These are phyloP conservation scores for Lenzites betulinus DNA, from an alignment of 768 basidiomycete genomes.

Conservation along the genomic window DNA sequence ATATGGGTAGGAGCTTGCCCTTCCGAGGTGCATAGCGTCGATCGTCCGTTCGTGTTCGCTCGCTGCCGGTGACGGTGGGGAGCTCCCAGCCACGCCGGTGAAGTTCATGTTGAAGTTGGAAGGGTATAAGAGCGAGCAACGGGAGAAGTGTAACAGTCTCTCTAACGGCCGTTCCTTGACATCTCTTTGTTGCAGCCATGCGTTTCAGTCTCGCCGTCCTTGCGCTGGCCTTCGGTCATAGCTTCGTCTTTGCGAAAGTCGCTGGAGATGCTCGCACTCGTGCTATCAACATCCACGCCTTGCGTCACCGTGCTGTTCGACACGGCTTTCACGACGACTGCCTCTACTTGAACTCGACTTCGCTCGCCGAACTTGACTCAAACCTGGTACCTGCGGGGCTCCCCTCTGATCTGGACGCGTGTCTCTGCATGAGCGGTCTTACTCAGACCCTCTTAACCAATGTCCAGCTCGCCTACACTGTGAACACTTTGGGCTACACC, in stretches of 20 bases:
- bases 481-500: not conserved
- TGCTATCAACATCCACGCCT: not conserved
- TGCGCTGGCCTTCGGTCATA: not conserved
- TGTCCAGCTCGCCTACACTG: not conserved
- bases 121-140: too few species aligned
- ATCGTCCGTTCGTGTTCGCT: not conserved
- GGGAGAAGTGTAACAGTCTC: too few species aligned
- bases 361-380: not conserved
- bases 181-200: too few species aligned
- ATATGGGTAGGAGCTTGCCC: too few species aligned
- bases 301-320: not conserved
- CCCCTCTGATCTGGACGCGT: not conserved
- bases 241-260: too few species aligned
- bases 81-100: not conserved
- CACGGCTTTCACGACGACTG: not conserved
- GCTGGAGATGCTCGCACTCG: not conserved
- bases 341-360: not conserved
- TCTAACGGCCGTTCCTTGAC: too few species aligned
- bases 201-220: too few species aligned
- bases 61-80: too few species aligned
- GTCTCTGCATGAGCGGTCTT: not conserved
- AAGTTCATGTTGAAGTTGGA: too few species aligned
- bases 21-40: not conserved
- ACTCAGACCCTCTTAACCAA: not conserved
- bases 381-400: not conserved